Evolutionary conservation across 78 protist species (phyloP), one percentile per base, ranked within the genome.

Genomic region (Corallochytrium limacisporum): DNA sequence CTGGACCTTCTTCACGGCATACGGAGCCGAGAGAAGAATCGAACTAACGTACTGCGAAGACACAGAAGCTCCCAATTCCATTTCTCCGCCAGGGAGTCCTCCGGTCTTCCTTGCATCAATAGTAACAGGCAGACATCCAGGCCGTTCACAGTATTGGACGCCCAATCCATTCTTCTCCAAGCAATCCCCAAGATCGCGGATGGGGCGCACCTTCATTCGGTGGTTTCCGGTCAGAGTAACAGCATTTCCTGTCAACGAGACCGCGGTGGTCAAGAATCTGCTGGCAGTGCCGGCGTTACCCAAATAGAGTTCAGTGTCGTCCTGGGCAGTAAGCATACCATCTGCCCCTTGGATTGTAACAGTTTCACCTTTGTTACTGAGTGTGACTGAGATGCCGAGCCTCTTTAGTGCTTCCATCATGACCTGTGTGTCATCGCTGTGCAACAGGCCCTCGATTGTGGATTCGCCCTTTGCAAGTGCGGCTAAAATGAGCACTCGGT

Each of bases 261-360:
- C 61, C 18, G 46, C 71, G 8, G 84, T 56, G 16, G 84, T 78
- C 31, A 83, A 73, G 46, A 83, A 83, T 4, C 89, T 66, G 3
- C 74, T 2, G 12, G 89, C 83, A 2, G 89, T 77, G n/a, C 88
- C 83, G 20, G 88, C 82, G 65, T 82, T 82, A 42, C 77, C 81
- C 66, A 82, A 44, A 74, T 59, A 82, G n/a, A 82, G 13, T 55
- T 56, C 35, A 24, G 42, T 24, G 32, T 37, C 28, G 28, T 53
- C 59, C 18, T 20, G 20, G 22, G 59, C 13, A 24, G 59, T 53
- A 15, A 53, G 15, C 22, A 24, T 53, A 28, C 59, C 59, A 13
- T 24, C 59, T 13, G 20, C 15, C 20, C 59, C 59, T 24, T 20
- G 18, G 22, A 53, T 53, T 20, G 37, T 20, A 18, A 53, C 22